These are phyloP conservation scores for Pythium insidiosum DNA, from an alignment of 352 stramenopile species.

Conservation along the genomic window DNA sequence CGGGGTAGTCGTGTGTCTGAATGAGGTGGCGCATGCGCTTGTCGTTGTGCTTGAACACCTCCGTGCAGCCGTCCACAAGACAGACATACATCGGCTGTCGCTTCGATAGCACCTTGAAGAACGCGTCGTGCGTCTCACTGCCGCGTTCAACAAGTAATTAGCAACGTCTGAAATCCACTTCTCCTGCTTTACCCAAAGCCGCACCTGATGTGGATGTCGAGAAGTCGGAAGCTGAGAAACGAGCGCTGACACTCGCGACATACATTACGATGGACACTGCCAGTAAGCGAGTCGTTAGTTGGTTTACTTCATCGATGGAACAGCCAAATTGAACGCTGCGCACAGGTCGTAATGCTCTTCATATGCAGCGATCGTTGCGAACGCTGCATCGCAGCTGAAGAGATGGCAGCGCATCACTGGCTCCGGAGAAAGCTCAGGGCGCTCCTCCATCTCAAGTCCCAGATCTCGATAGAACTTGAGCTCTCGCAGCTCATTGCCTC, in stretches of 20 bases:
- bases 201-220: conserved; percentile 56
- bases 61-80: conserved; percentile 37
- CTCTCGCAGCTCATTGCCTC: conserved; percentile 29
- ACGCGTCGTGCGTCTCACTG: conserved; percentile 57
- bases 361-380: conserved; percentile 33
- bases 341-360: conserved; percentile 66
- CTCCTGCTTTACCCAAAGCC: no score
- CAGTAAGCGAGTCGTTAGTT: not conserved
- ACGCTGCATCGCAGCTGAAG: conserved; percentile 32
- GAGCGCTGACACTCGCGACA: conserved; percentile 39
- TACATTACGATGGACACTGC: conserved; percentile 29
- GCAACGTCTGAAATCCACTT: no score
- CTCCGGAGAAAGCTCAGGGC: not conserved
- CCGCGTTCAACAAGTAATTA: no score
- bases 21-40: conserved; percentile 36
- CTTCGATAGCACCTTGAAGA: conserved; percentile 52
- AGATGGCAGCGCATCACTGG: conserved; percentile 31
- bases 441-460: conserved; percentile 1
- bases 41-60: conserved; percentile 37
- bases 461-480: conserved; percentile 32
- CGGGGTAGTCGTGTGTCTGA: conserved; percentile 30
- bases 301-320: not conserved
- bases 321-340: not conserved
- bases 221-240: conserved; percentile 36
- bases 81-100: conserved; percentile 52